These are phyloP conservation scores for Epichloe amarillans DNA, from an alignment of 2,329 filamentous ascomycete genomes.

Conservation along the genomic window DNA sequence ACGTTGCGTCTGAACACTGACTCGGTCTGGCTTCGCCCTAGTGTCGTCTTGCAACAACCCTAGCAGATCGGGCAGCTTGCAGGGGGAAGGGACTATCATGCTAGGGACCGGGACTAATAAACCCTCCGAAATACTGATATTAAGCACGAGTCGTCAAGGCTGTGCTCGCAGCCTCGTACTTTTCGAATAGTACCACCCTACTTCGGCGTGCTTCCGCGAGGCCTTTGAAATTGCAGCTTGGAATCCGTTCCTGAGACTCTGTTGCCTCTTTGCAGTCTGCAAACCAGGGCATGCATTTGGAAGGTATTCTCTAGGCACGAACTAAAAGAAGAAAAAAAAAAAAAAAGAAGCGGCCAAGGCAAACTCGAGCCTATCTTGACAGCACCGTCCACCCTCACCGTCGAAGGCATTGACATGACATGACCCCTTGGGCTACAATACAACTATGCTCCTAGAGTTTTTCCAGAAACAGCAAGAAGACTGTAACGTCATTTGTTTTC, in stretches of 20 bases:
- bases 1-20: slow-evolving; percentile 7
- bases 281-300: not conserved
- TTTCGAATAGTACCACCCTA: slow-evolving; percentile 1
- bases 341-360: not conserved
- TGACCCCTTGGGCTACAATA: not conserved
- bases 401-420: not conserved
- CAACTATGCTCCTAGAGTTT: not conserved
- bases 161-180: slow-evolving; percentile 23
- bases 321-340: not conserved
- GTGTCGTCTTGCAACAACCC: slow-evolving; percentile 21
- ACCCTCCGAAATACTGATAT: slow-evolving; percentile 26
- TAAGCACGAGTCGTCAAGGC: slow-evolving; percentile 21
- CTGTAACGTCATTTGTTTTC: not conserved
- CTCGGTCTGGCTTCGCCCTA: slow-evolving; percentile 17
- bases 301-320: slow-evolving; percentile 1
- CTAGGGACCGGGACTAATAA: slow-evolving; percentile 23
- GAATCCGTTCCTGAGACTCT: not conserved
- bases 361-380: slow-evolving; percentile 9
- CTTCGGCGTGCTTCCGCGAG: slow-evolving; percentile 10
- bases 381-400: not conserved
- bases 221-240: not conserved
- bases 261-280: not conserved
- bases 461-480: not conserved
- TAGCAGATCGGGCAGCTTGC: slow-evolving; percentile 21
- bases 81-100: slow-evolving; percentile 27